A percentile compares a stretch with the other conserved stretches of the same genome.
These are phyloP conservation scores for Umbilicus rupestris DNA, from an alignment of 164 flowering plant genomes.

Conservation along the genomic window DNA sequence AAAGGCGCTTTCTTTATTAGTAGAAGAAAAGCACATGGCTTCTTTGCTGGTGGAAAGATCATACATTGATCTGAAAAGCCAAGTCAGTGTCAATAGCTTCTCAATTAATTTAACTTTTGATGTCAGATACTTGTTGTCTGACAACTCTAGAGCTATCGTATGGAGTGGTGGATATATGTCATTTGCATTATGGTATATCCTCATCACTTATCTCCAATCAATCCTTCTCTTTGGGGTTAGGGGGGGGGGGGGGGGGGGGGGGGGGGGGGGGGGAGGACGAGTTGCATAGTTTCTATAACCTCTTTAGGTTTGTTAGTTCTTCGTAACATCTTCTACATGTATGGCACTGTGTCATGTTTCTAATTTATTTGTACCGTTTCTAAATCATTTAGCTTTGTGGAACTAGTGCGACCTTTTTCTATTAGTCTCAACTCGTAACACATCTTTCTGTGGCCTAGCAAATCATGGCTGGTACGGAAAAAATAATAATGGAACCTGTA, in stretches of 20 bases:
- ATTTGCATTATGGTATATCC: conserved; percentile 71
- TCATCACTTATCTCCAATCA: neutral
- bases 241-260: no score
- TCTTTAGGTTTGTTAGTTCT: no score
- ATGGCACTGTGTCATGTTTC: neutral
- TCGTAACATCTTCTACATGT: no score
- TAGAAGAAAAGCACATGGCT: conserved; percentile 70
- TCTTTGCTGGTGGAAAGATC: conserved; percentile 68
- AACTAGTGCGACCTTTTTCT: no score
- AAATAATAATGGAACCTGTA: no score
- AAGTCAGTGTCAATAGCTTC: conserved; percentile 48
- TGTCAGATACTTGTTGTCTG: conserved; percentile 63
- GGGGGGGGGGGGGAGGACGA: no score
- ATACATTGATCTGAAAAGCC: conserved; percentile 58
- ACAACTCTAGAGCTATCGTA: conserved; percentile 51
- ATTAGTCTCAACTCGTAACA: no score
- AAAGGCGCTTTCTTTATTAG: conserved; percentile 43
- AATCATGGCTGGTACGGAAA: no score
- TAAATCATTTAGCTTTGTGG: no score
- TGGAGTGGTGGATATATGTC: conserved; percentile 72
- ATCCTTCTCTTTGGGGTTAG: neutral
- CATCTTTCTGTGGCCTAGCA: no score
- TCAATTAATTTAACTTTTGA: conserved; percentile 48
- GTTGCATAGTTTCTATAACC: no score
- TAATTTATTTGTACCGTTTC: neutral